A percentile compares a stretch with the other conserved stretches of the same genome.
phyloP scores from a whole-genome alignment of 345 rosid genomes.

The Camelina sativa region DNA sequence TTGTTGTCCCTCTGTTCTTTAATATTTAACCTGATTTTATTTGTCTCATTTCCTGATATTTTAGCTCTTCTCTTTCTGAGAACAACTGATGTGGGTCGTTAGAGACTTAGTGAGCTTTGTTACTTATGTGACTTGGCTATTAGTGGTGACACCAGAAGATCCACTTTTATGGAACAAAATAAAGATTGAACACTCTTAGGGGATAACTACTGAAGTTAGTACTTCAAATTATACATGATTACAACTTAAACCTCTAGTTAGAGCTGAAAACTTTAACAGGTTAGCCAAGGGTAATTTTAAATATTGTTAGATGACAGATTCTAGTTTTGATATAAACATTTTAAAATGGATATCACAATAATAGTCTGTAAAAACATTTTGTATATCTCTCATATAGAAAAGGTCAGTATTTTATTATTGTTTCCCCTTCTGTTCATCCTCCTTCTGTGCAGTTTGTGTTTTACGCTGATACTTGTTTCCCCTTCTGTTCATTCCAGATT shows the following conservation, averaged over 20 bases:
- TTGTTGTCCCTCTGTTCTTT: not conserved
- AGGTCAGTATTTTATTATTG: not conserved
- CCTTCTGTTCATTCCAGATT: conserved; percentile 54
- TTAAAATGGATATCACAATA: not conserved
- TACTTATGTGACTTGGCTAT: conserved; percentile 4
- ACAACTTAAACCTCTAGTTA: not conserved
- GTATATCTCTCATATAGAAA: not conserved
- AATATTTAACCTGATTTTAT: not conserved
- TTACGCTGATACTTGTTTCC: not conserved
- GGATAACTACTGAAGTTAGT: not conserved
- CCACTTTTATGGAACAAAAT: not conserved
- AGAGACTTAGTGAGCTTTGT: not conserved
- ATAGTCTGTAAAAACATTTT: not conserved
- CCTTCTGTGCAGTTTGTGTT: not conserved
- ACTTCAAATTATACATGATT: not conserved
- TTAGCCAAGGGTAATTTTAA: not conserved
- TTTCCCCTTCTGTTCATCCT: not conserved
- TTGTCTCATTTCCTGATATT: conserved; percentile 11
- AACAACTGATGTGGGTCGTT: conserved; percentile 1
- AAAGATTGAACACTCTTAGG: not conserved
- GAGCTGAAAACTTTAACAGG: not conserved
- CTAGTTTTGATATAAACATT: not conserved
- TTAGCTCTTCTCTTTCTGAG: not conserved
- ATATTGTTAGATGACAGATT: not conserved
- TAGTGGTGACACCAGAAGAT: conserved; percentile 4